A percentile compares a stretch with the other conserved stretches of the same genome.
Evolutionary conservation across 352 stramenopile species (phyloP).

Genomic region (Phytophthora parvispora): DNA sequence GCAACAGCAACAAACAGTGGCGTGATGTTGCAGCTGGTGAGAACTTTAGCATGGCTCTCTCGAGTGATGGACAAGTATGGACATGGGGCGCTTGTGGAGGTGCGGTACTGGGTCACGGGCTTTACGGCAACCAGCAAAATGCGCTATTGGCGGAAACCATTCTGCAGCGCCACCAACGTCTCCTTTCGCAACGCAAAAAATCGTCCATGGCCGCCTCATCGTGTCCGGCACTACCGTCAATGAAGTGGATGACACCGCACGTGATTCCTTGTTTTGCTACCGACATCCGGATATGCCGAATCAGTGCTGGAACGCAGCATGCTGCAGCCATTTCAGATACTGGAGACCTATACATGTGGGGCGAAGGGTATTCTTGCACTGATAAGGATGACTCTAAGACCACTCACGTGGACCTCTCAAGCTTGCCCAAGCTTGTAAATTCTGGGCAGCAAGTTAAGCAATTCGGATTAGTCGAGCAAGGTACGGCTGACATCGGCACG

Average conservation of each 20-base stretch:
- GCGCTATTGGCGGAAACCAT: conserved; percentile 47
- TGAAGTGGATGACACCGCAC: conserved; percentile 59
- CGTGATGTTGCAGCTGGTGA: conserved; percentile 68
- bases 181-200: conserved; percentile 28
- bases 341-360: conserved; percentile 95
- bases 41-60: conserved; percentile 86
- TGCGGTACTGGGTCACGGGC: conserved; percentile 68
- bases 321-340: conserved; percentile 85
- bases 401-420: conserved; percentile 9
- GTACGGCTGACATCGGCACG: conserved; percentile 23
- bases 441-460: conserved; percentile 14
- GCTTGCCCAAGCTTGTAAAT: conserved; percentile 35
- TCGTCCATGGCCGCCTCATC: neutral
- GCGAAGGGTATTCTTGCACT: conserved; percentile 14
- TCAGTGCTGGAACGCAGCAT: conserved; percentile 92
- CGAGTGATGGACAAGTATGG: conserved; percentile 73
- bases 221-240: conserved; percentile 24
- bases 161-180: conserved; percentile 49
- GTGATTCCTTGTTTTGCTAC: conserved; percentile 52
- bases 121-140: conserved; percentile 29
- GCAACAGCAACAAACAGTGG: conserved; percentile 29
- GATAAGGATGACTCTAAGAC: conserved; percentile 4
- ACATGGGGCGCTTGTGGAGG: conserved; percentile 81
- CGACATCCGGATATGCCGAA: conserved; percentile 46
- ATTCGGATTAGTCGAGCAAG: neutral